Evolutionary conservation across 1,284 basidiomycete species (phyloP), one percentile per base, ranked within the genome.

Genomic region (Cryptococcus maquisensis): DNA sequence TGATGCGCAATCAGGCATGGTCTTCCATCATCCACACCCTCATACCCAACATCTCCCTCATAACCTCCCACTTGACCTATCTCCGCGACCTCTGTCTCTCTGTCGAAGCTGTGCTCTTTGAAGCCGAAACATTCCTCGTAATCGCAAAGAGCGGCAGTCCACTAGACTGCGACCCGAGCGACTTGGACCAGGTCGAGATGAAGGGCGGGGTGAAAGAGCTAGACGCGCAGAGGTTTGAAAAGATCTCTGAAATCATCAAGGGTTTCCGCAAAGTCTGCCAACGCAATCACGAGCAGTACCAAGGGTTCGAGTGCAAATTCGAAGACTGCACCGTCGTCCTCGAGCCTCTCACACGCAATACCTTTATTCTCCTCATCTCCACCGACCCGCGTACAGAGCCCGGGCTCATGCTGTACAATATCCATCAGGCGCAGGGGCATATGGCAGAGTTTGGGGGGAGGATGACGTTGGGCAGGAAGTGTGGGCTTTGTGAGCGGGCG

Each of bases 41-140:
- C 59, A 96, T 98, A 54, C 96, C 96, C 2, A 96, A 98, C 62
- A 88, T 93, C 35, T 79, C 84, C n/a, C 84, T 90, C 39, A 85
- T 99, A 39, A 87, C 88, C 9, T 84, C 82, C 54, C 92, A 98
- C 67, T 82, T 99, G 7, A 83, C 85, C 10, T 88, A 85, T 47
- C 86, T 98, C 56, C 88, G 92, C 12, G 81, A 85, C 45, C 85
- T 90, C 1, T 92, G 90, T 69, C 86, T 83, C 55, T 93, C 94
- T 2, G 87, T 87, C 2, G 96, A 99, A 75, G 91, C 94, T 49
- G 87, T 98, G 57, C 83, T 98, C 23, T 98, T 99, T 66, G 96
- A 99, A 74, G 85, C 88, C 49, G 94, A 92, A 3, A 98, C 96
- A 16, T 98, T 98, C 78, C 86, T 99, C 47, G 92, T 98, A 62